Percentiles rank a stretch among this genome's conserved stretches.
Evolutionary conservation across 768 basidiomycete genomes (phyloP).

Genomic region (Russula brevipes): DNA sequence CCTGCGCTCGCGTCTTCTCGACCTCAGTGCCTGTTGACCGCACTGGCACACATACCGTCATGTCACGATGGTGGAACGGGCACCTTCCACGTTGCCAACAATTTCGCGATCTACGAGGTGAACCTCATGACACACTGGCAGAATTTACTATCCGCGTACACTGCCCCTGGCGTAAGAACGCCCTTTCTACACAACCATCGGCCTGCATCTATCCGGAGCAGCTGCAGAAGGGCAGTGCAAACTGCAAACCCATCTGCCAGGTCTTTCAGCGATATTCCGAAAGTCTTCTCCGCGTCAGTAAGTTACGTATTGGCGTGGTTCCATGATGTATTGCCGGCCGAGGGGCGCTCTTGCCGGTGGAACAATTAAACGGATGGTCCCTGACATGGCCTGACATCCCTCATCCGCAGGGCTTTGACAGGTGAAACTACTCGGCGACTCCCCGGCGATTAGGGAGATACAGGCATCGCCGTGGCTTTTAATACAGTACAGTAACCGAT

Average conservation of each 20-base stretch:
- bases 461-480: slow-evolving; percentile 54
- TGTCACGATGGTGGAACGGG: slow-evolving; percentile 66
- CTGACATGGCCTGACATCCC: slow-evolving; percentile 55
- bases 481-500: too few relatives aligned
- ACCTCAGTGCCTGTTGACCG: too few relatives aligned
- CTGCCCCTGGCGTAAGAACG: slow-evolving; percentile 36
- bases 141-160: slow-evolving; percentile 41
- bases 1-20: too few relatives aligned
- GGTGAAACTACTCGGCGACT: slow-evolving; percentile 25
- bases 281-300: too few relatives aligned
- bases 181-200: slow-evolving; percentile 52
- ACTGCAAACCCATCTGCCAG: too few relatives aligned
- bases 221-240: slow-evolving; percentile 36
- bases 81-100: slow-evolving; percentile 48
- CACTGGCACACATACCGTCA: slow-evolving; percentile 38
- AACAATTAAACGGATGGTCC: slow-evolving; percentile 35
- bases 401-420: slow-evolving; percentile 50
- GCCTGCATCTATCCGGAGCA: slow-evolving; percentile 52
- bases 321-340: slow-evolving; percentile 55
- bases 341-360: slow-evolving; percentile 33
- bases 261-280: too few relatives aligned
- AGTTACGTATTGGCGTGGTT: slow-evolving; percentile 41
- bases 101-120: slow-evolving; percentile 43
- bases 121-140: slow-evolving; percentile 46
- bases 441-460: slow-evolving; percentile 40